Evolutionary conservation across 2,329 filamentous ascomycete genomes (phyloP).

Genomic region (Chalara sp.): DNA sequence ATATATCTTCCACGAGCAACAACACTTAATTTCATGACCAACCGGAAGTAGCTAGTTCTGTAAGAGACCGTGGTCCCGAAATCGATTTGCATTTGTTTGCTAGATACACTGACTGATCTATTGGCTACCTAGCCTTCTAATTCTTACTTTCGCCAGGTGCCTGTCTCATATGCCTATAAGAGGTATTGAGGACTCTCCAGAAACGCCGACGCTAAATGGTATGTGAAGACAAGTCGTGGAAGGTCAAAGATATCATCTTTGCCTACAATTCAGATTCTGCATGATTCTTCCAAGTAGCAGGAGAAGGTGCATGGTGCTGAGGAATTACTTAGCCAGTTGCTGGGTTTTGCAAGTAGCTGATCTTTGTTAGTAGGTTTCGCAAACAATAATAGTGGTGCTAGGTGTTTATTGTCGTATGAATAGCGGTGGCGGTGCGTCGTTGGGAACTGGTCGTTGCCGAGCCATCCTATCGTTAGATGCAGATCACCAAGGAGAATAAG

Average conservation of each 20-base stretch:
- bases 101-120: slow-evolving; percentile 20
- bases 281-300: slow-evolving; percentile 4
- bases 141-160: slow-evolving; percentile 7
- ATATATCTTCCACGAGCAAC: too few relatives aligned
- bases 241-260: slow-evolving; percentile 1
- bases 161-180: slow-evolving; percentile 3
- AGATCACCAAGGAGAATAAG: slow-evolving; percentile 17
- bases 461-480: slow-evolving; percentile 23
- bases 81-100: slow-evolving; percentile 9
- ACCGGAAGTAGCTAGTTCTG: too few relatives aligned
- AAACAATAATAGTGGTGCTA: too few relatives aligned
- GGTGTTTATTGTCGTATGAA: too few relatives aligned
- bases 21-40: too few relatives aligned
- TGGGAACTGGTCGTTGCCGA: background rate
- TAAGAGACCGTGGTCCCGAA: slow-evolving; percentile 15
- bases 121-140: slow-evolving; percentile 13
- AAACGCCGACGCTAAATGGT: slow-evolving; percentile 14
- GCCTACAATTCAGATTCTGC: slow-evolving; percentile 10
- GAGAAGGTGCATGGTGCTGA: slow-evolving; percentile 9
- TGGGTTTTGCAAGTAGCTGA: background rate
- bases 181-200: slow-evolving; percentile 2
- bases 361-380: too few relatives aligned
- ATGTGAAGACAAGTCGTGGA: background rate
- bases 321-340: slow-evolving; percentile 11
- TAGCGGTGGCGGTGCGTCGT: too few relatives aligned